Conservation (phyloP, 2,329 filamentous ascomycete species). For the Aspergillus brasiliensis region DNA sequence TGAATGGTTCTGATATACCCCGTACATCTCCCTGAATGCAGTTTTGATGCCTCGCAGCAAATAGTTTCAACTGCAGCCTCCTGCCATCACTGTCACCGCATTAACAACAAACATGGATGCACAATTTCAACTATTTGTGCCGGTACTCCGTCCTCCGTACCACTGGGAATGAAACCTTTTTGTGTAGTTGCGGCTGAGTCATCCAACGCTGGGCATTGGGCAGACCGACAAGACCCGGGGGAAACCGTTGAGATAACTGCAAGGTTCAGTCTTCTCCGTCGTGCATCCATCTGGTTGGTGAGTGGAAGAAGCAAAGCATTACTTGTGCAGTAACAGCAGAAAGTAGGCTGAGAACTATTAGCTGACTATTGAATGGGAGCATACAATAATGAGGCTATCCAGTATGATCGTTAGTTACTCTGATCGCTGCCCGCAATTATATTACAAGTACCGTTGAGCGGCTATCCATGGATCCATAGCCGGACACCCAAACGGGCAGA, state of each 20-base stretch:
- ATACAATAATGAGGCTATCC: conserved; percentile 1
- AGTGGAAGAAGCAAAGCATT: not conserved
- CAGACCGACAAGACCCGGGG: not conserved
- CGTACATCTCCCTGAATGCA: not conserved
- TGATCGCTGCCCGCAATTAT: not conserved
- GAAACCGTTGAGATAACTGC: not conserved
- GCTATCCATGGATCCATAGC: not conserved
- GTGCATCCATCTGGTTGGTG: not conserved
- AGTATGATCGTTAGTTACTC: too few relatives aligned
- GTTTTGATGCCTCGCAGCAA: not conserved
- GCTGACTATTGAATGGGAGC: not conserved
- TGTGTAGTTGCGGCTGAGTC: not conserved
- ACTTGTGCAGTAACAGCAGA: not conserved
- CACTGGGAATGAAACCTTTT: not conserved
- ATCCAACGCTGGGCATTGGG: not conserved
- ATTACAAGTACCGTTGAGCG: not conserved
- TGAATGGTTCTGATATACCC: not conserved
- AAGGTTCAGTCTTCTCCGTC: not conserved
- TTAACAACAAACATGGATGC: not conserved
- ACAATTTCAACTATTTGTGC: not conserved
- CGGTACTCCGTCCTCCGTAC: not conserved
- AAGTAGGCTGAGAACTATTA: not conserved
- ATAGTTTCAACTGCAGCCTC: not conserved
- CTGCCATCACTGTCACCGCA: not conserved
- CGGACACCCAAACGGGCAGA: not conserved